Conservation (phyloP, 345 rosid species). For the Murraya paniculata region DNA sequence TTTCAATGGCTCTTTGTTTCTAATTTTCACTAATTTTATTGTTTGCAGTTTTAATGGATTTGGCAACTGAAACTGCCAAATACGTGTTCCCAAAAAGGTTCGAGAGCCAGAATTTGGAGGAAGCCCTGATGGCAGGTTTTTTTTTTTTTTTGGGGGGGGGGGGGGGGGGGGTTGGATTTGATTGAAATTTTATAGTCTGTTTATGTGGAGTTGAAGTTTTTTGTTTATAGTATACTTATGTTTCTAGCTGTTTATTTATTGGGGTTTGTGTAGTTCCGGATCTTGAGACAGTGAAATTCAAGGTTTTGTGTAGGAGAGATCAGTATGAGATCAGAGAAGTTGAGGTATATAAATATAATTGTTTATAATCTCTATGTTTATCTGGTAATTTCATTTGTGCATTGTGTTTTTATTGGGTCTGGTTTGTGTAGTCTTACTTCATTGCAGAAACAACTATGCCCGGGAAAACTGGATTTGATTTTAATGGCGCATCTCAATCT, state of each 20-base stretch:
- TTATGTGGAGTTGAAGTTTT: neutral
- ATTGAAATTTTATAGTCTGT: neutral
- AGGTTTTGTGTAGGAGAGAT: conserved; percentile 51
- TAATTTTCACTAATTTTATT: neutral
- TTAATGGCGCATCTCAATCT: conserved; percentile 66
- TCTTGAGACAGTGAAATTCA: conserved; percentile 71
- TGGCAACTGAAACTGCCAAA: conserved; percentile 65
- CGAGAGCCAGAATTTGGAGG: conserved; percentile 66
- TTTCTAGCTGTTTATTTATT: neutral
- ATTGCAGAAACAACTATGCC: conserved; percentile 89
- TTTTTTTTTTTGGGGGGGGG: neutral
- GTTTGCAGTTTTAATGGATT: conserved; percentile 60
- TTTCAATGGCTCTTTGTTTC: neutral
- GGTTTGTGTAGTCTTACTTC: conserved; percentile 52
- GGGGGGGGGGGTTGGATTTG: neutral
- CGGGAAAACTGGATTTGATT: conserved; percentile 71
- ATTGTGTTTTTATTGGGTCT: neutral
- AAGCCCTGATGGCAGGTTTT: conserved; percentile 82
- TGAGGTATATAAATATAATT: conserved; percentile 45
- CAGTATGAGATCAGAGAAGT: conserved; percentile 80
- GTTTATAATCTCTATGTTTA: neutral
- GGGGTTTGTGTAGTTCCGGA: conserved; percentile 31
- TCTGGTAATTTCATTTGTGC: neutral
- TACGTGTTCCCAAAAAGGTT: conserved; percentile 79
- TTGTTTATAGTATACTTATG: neutral